Evolutionary conservation across 257 asterid genomes (phyloP).

Genomic region (Petunia axillaris): DNA sequence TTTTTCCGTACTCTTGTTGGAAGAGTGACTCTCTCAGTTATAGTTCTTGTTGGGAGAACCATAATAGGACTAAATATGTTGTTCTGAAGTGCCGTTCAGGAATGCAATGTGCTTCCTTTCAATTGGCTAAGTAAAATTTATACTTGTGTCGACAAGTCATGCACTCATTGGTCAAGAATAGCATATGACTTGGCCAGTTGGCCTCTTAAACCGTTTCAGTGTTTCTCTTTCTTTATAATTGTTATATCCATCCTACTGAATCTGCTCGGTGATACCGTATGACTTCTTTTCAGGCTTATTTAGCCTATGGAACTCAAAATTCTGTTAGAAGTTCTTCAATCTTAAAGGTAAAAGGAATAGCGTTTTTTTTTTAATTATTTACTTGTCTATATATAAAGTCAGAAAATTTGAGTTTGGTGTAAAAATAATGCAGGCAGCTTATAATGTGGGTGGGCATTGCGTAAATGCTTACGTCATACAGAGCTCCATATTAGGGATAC

Average conservation of each 20-base stretch:
- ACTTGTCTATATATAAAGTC: constrained; percentile 16
- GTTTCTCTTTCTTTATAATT: constrained; percentile 2
- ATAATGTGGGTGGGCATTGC: constrained; percentile 83
- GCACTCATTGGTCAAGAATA: constrained; percentile 10
- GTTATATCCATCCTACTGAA: neutral
- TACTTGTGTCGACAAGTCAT: neutral
- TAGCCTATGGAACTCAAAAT: constrained; percentile 87
- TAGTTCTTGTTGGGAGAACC: neutral
- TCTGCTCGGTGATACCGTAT: neutral
- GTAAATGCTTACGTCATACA: constrained; percentile 83
- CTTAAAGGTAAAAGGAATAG: constrained; percentile 56
- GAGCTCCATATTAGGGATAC: constrained; percentile 74
- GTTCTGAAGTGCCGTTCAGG: neutral
- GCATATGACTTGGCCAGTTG: neutral
- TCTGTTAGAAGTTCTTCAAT: constrained; percentile 62
- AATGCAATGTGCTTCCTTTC: constrained; percentile 4
- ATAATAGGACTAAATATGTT: neutral
- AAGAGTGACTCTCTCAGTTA: constrained; percentile 16
- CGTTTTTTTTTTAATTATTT: neutral
- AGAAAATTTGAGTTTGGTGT: constrained; percentile 23
- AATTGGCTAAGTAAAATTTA: neutral
- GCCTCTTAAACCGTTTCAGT: neutral
- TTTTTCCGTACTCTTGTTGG: neutral
- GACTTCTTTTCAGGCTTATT: constrained; percentile 66
- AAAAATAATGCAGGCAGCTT: constrained; percentile 61